Conservation (phyloP, 768 basidiomycete genomes). For the Agrocybe praecox region DNA sequence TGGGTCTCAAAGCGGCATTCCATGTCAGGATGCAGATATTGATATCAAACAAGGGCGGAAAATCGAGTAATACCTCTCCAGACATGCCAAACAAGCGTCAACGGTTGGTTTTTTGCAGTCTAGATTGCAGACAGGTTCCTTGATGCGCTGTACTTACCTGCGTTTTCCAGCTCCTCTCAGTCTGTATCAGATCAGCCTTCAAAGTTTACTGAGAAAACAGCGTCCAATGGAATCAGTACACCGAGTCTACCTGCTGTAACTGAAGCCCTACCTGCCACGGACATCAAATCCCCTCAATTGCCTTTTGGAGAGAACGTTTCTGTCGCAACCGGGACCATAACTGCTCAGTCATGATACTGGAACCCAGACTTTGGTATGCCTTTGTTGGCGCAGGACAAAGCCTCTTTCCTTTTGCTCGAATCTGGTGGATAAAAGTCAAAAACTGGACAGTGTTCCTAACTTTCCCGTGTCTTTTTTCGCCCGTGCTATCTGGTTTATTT, state of each 20-base stretch:
- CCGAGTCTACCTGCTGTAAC: slow-evolving; percentile 29
- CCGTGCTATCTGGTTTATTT: slow-evolving; percentile 44
- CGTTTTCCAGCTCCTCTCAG: slow-evolving; percentile 47
- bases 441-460: neutral
- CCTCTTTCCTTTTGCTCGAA: slow-evolving; percentile 1
- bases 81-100: slow-evolving; percentile 82
- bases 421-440: neutral
- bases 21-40: slow-evolving; percentile 14
- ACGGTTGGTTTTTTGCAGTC: slow-evolving; percentile 61
- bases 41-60: slow-evolving; percentile 55
- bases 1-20: slow-evolving; percentile 28
- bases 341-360: slow-evolving; percentile 36
- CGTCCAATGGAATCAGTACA: slow-evolving; percentile 27
- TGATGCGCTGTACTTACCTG: slow-evolving; percentile 24
- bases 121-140: slow-evolving; percentile 19
- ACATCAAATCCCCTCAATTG: slow-evolving; percentile 62
- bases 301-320: slow-evolving; percentile 64
- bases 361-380: neutral
- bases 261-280: slow-evolving; percentile 41
- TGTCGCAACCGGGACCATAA: slow-evolving; percentile 47
- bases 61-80: slow-evolving; percentile 61
- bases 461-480: slow-evolving; percentile 26
- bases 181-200: slow-evolving; percentile 36
- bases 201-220: slow-evolving; percentile 45
- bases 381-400: neutral